Percentiles rank a stretch among this genome's conserved stretches.
phyloP scores from a whole-genome alignment of 441 rosid genomes.

The Hura crepitans region DNA sequence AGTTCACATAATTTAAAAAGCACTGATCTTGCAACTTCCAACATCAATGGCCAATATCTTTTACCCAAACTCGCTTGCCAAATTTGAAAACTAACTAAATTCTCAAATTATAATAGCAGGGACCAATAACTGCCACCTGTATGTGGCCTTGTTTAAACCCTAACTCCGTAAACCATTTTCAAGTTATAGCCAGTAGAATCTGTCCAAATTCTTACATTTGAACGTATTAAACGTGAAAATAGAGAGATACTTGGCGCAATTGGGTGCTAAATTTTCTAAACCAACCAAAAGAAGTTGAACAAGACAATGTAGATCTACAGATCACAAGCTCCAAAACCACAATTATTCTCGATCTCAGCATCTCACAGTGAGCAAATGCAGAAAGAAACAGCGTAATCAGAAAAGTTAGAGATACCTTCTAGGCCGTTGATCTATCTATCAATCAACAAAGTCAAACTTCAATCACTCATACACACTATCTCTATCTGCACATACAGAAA shows the following conservation, averaged over 20 bases:
- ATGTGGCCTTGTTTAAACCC: neutral
- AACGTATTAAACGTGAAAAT: neutral
- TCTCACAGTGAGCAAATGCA: neutral
- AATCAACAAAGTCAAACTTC: constrained; percentile 10
- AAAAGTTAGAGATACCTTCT: neutral
- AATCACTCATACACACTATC: neutral
- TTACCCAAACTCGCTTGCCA: no score
- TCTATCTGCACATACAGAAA: neutral
- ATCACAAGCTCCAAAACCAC: constrained; percentile 6
- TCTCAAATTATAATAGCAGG: neutral
- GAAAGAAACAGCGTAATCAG: neutral
- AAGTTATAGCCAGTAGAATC: neutral
- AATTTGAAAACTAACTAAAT: neutral
- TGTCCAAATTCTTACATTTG: neutral
- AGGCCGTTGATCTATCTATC: constrained; percentile 5
- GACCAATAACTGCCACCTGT: neutral
- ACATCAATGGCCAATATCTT: neutral
- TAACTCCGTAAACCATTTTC: neutral
- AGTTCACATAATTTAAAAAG: neutral
- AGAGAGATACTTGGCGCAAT: neutral
- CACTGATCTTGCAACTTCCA: neutral
- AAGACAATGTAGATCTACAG: constrained; percentile 12
- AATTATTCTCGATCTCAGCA: constrained; percentile 6
- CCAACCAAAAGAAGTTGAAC: neutral
- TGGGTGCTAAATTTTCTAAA: neutral